Base-by-base conservation (phyloP, 2,329 filamentous ascomycete genomes). In the Didymella lethalis region DNA sequence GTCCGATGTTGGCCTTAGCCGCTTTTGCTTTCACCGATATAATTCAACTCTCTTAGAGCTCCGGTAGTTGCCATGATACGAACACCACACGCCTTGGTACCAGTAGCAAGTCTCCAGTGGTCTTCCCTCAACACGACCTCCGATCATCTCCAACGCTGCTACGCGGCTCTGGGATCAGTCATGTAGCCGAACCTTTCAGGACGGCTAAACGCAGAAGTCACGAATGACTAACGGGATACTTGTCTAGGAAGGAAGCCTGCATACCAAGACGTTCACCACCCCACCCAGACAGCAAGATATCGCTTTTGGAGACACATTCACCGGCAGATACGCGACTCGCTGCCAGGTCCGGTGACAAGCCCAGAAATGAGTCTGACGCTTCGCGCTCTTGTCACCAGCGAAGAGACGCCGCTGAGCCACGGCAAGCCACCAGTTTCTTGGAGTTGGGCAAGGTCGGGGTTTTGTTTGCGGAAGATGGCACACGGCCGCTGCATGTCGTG, bases 371-470 rank as follows among this genome's bases (percentile, higher is more conserved):
- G 57, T 23, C 43, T 53, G 57, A 59, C 51, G 59, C 52, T 59
- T 58, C 46, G 54, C 47, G 45, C 59, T 65, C 65, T 67, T 68
- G 64, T 69, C 60, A 52, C 49, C 54, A 57, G 46, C 54, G 54
- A 64, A 62, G 54, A 61, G 57, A 47, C 56, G 56, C 46, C 41
- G 54, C 38, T 47, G 52, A 55, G 54, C 28, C 64, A 68, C 69
- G 66, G 68, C 68, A 70, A 65, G 66, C 64, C 64, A 66, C 66
- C 62, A 63, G 57, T 54, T 54, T 46, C 64, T 66, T 68, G 64
- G 65, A 57, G 53, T 52, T 41, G 61, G 46, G 57, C 53, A 56
- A 47, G 44, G 38, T 60, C 48, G 43, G 54, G 53, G 48, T 62
- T 52, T 56, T 61, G 55, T 58, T 46, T 38, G 51, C 47, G 48